Conservation (phyloP, 1,139 yeast species). For the Diutina catenulata region DNA sequence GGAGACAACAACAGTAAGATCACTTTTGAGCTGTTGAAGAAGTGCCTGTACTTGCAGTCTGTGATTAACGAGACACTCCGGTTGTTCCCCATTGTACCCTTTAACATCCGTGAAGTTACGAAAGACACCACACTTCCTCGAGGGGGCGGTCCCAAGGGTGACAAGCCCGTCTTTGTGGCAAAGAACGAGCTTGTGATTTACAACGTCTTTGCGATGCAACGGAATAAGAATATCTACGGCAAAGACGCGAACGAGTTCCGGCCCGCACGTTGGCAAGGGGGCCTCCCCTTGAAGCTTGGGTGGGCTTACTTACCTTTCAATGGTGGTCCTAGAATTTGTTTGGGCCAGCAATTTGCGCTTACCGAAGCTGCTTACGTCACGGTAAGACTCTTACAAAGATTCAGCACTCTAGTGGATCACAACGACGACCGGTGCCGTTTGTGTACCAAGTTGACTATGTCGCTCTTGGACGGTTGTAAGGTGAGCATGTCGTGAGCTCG, state of each 20-base stretch:
- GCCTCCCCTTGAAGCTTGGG: background rate
- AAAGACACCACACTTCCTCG: constrained; percentile 1
- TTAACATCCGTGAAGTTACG: background rate
- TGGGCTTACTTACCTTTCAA: constrained; percentile 24
- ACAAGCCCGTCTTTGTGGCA: background rate
- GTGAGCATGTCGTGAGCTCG: no score
- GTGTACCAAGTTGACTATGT: constrained; percentile 1
- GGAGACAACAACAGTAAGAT: constrained; percentile 12
- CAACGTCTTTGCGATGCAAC: background rate
- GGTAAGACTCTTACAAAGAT: constrained; percentile 2
- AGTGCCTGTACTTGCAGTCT: background rate
- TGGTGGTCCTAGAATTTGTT: constrained; percentile 51
- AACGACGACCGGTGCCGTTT: background rate
- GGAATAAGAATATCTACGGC: background rate
- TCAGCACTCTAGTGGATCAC: background rate
- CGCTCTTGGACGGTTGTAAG: background rate
- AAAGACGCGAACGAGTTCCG: constrained; percentile 4
- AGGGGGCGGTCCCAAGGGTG: background rate
- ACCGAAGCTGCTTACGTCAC: background rate
- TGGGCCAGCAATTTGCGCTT: constrained; percentile 10
- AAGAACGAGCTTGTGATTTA: background rate
- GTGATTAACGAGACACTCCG: constrained; percentile 3
- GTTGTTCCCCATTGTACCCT: constrained; percentile 1
- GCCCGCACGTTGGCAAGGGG: background rate
- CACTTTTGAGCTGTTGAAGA: constrained; percentile 3